Evolutionary conservation across 2,329 filamentous ascomycete species (phyloP).

Genomic region (Magnaporthiopsis poae): DNA sequence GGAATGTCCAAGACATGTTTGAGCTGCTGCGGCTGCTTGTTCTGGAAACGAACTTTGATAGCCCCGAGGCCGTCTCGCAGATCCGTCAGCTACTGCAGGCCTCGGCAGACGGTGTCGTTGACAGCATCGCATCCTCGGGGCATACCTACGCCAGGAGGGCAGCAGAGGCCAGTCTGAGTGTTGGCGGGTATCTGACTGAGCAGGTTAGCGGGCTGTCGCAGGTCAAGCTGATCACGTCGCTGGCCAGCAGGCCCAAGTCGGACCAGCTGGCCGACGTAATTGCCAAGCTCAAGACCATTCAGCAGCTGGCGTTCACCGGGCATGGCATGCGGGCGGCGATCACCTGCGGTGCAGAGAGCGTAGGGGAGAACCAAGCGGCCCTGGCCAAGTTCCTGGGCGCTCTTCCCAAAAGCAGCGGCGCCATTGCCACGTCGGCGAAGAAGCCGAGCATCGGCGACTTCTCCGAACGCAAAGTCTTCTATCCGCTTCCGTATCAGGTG

Average conservation of each 20-base stretch:
- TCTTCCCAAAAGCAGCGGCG: slow-evolving; percentile 32
- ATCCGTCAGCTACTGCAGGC: slow-evolving; percentile 80
- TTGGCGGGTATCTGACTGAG: slow-evolving; percentile 63
- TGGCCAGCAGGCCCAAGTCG: slow-evolving; percentile 62
- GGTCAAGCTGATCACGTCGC: slow-evolving; percentile 68
- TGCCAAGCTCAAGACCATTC: slow-evolving; percentile 74
- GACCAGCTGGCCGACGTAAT: slow-evolving; percentile 68
- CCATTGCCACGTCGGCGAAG: slow-evolving; percentile 19
- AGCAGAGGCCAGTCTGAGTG: slow-evolving; percentile 69
- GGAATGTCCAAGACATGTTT: slow-evolving; percentile 85
- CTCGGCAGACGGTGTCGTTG: slow-evolving; percentile 79
- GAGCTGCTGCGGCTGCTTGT: slow-evolving; percentile 72
- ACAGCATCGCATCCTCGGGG: slow-evolving; percentile 81
- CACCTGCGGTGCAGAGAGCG: slow-evolving; percentile 72
- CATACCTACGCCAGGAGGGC: slow-evolving; percentile 78
- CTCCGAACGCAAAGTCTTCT: slow-evolving; percentile 65
- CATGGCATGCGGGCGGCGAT: slow-evolving; percentile 65
- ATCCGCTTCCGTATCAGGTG: slow-evolving; percentile 90
- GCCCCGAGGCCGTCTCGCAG: slow-evolving; percentile 67
- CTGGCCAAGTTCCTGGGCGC: slow-evolving; percentile 60
- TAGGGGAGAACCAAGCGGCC: slow-evolving; percentile 57
- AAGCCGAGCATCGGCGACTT: slow-evolving; percentile 15
- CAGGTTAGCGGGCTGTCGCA: slow-evolving; percentile 87
- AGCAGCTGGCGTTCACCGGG: slow-evolving; percentile 59
- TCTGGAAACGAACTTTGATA: slow-evolving; percentile 81